Conservation (phyloP, 1,284 basidiomycete genomes). For the Dichomitus squalens region DNA sequence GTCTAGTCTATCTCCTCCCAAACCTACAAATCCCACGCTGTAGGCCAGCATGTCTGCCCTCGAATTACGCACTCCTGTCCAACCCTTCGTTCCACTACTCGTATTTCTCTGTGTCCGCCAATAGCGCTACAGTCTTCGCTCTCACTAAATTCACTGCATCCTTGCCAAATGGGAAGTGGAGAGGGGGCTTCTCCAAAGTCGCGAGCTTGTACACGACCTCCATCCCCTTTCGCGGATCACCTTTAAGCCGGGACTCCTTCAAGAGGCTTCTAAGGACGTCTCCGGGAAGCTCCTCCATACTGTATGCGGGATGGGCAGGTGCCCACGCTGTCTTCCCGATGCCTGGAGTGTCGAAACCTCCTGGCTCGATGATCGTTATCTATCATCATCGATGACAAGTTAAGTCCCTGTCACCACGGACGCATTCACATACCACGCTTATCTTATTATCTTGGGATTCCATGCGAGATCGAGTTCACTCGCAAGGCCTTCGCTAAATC, state of each 20-base stretch:
- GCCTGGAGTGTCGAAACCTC: background rate
- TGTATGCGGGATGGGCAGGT: background rate
- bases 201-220: slow-evolving; percentile 14
- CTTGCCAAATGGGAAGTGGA: slow-evolving; percentile 16
- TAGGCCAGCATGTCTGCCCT: too few relatives aligned
- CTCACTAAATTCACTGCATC: slow-evolving; percentile 1
- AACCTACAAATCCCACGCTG: too few relatives aligned
- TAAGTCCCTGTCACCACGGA: background rate
- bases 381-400: background rate
- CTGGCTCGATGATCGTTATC: background rate
- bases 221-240: slow-evolving; percentile 10
- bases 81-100: slow-evolving; percentile 18
- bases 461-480: slow-evolving; percentile 39
- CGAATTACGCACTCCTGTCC: background rate
- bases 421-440: background rate
- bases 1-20: too few relatives aligned
- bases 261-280: background rate
- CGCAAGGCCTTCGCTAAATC: slow-evolving; percentile 33
- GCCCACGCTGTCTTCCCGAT: background rate
- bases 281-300: background rate
- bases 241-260: background rate
- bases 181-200: slow-evolving; percentile 9
- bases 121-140: slow-evolving; percentile 1
- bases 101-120: slow-evolving; percentile 6
- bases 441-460: slow-evolving; percentile 40